phyloP scores from a whole-genome alignment of 164 flowering plant species.

The Vitis cinerea region DNA sequence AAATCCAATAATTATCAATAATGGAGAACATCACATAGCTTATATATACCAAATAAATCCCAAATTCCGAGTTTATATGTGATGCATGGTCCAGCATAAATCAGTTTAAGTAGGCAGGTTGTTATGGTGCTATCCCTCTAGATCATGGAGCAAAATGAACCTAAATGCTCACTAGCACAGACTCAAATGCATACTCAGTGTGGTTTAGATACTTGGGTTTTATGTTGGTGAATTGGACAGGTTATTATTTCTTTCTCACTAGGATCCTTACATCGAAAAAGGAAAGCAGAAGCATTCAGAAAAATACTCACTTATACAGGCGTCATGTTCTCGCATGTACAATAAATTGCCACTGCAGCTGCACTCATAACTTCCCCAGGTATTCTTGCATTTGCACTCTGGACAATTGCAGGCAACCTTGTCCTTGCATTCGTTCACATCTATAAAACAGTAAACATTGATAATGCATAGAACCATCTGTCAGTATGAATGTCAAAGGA shows the following conservation, averaged over 20 bases:
- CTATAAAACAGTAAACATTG: slow-evolving; percentile 32
- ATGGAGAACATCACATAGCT: background rate
- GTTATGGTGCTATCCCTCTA: too few relatives aligned
- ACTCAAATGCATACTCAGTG: too few relatives aligned
- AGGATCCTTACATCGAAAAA: background rate
- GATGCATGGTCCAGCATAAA: too few relatives aligned
- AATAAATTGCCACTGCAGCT: slow-evolving; percentile 63
- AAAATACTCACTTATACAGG: slow-evolving; percentile 75
- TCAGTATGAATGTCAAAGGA: too few relatives aligned
- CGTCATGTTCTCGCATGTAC: slow-evolving; percentile 86
- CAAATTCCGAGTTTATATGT: background rate
- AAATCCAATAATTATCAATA: too few relatives aligned
- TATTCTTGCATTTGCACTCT: slow-evolving; percentile 89
- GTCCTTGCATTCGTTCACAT: slow-evolving; percentile 90
- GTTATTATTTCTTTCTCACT: background rate
- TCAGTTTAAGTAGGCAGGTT: too few relatives aligned
- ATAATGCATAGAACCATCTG: background rate
- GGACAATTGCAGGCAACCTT: slow-evolving; percentile 83
- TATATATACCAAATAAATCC: background rate
- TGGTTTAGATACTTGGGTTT: too few relatives aligned
- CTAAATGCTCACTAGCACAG: too few relatives aligned
- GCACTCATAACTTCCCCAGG: slow-evolving; percentile 96
- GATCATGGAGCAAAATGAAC: too few relatives aligned
- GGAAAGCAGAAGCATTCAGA: background rate
- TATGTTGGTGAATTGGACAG: background rate